Evolutionary conservation across 208 protist genomes (phyloP).

Genomic region (Leishmania gerbilli): DNA sequence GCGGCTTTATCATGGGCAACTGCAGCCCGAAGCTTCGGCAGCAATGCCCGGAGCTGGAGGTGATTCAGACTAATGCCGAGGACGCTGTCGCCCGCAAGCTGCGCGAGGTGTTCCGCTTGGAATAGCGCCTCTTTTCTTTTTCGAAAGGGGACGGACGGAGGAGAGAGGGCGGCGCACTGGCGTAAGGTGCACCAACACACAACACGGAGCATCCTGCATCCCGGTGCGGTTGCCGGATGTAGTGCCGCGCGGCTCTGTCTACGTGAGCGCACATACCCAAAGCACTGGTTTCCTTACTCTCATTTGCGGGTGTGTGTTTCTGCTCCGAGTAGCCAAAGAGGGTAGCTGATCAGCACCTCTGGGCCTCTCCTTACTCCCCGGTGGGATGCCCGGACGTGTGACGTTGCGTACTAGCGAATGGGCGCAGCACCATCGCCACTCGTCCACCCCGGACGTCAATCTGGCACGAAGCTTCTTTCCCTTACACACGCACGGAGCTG

Average conservation of each 20-base stretch:
- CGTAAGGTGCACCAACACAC: background rate
- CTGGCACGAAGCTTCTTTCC: background rate
- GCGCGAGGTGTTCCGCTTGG: conserved; percentile 51
- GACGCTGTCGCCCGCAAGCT: conserved; percentile 66
- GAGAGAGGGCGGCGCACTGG: background rate
- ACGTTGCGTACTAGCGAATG: too few species aligned
- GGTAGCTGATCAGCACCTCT: background rate
- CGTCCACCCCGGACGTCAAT: too few species aligned
- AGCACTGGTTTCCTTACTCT: background rate
- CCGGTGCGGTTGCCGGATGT: background rate
- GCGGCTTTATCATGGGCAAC: conserved; percentile 74
- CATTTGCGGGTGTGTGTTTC: background rate
- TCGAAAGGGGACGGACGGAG: background rate
- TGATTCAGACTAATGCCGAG: conserved; percentile 53
- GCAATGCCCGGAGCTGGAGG: conserved; percentile 55
- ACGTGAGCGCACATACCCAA: background rate
- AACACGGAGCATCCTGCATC: background rate
- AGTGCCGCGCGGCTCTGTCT: background rate
- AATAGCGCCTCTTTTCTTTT: conserved; percentile 4
- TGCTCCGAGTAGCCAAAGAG: background rate
- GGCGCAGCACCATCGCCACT: too few species aligned
- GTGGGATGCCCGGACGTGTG: background rate
- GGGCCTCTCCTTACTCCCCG: background rate
- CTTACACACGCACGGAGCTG: background rate
- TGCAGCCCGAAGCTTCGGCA: conserved; percentile 50